Conservation (phyloP, 345 rosid genomes). For the Noccaea caerulescens region DNA sequence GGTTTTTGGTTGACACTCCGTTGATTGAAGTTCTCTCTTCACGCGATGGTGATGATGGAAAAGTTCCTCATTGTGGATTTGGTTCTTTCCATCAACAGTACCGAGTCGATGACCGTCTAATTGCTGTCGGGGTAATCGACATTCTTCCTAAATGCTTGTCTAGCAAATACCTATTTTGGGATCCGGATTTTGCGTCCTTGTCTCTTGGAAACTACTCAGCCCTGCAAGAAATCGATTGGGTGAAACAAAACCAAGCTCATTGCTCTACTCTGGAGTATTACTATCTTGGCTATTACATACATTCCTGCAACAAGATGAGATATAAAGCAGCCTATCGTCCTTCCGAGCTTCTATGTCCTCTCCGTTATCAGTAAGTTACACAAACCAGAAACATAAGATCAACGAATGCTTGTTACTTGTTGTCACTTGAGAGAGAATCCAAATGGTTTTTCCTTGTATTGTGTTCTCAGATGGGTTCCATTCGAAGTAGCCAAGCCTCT, state of each 20-base stretch:
- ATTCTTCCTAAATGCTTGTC: conserved; percentile 90
- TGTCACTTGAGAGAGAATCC: background rate
- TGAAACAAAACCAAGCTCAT: conserved; percentile 66
- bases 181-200: conserved; percentile 82
- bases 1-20: conserved; percentile 88
- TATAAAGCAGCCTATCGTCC: conserved; percentile 93
- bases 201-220: conserved; percentile 93
- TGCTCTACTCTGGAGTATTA: conserved; percentile 83
- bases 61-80: conserved; percentile 79
- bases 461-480: conserved; percentile 80
- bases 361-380: conserved; percentile 74
- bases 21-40: conserved; percentile 69
- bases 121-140: conserved; percentile 93
- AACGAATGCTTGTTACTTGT: background rate
- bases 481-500: conserved; percentile 66
- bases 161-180: conserved; percentile 95
- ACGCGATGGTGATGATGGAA: conserved; percentile 48
- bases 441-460: conserved; percentile 4
- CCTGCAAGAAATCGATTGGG: conserved; percentile 82
- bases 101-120: conserved; percentile 69
- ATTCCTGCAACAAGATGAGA: conserved; percentile 96
- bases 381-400: background rate
- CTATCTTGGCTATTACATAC: conserved; percentile 96
- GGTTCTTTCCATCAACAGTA: conserved; percentile 98
- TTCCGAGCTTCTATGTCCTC: conserved; percentile 93